These are phyloP conservation scores for Babjeviella inositovora DNA, from an alignment of 805 yeast genomes.

Conservation along the genomic window DNA sequence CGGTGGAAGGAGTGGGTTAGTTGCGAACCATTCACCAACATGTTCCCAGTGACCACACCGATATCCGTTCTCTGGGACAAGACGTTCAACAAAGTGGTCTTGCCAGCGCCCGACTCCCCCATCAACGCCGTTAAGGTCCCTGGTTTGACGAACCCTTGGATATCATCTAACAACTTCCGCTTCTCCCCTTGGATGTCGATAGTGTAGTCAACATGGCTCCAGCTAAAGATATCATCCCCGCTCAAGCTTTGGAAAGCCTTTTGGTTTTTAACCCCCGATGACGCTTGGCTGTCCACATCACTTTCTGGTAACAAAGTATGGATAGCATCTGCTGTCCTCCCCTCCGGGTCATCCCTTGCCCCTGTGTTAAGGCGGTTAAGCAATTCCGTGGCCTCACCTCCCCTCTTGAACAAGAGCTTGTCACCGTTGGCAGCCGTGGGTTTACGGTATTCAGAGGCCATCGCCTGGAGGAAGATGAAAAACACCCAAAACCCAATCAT, in stretches of 20 bases:
- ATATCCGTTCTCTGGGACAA: slow-evolving; percentile 34
- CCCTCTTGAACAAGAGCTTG: slow-evolving; percentile 2
- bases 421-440: slow-evolving; percentile 1
- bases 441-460: slow-evolving; percentile 5
- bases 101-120: slow-evolving; percentile 54
- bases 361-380: too few species aligned
- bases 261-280: too few species aligned
- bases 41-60: slow-evolving; percentile 43
- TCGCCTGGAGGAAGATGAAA: slow-evolving; percentile 7
- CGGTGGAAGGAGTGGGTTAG: slow-evolving; percentile 32
- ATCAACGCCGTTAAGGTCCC: slow-evolving; percentile 30
- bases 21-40: slow-evolving; percentile 37
- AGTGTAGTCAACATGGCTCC: slow-evolving; percentile 46
- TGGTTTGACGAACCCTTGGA: slow-evolving; percentile 19
- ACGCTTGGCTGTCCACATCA: too few species aligned
- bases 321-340: too few species aligned
- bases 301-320: too few species aligned
- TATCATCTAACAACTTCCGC: slow-evolving; percentile 22
- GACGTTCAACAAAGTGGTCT: slow-evolving; percentile 36
- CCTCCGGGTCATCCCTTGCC: too few species aligned
- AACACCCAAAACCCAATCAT: slow-evolving; percentile 30
- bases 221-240: slow-evolving; percentile 37
- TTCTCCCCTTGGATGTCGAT: slow-evolving; percentile 28
- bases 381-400: too few species aligned
- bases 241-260: too few species aligned